Percentiles rank a stretch among this genome's conserved stretches.
These are phyloP conservation scores for Lichtheimia ornata DNA, from an alignment of 371 early-diverging fungal species.

Conservation along the genomic window DNA sequence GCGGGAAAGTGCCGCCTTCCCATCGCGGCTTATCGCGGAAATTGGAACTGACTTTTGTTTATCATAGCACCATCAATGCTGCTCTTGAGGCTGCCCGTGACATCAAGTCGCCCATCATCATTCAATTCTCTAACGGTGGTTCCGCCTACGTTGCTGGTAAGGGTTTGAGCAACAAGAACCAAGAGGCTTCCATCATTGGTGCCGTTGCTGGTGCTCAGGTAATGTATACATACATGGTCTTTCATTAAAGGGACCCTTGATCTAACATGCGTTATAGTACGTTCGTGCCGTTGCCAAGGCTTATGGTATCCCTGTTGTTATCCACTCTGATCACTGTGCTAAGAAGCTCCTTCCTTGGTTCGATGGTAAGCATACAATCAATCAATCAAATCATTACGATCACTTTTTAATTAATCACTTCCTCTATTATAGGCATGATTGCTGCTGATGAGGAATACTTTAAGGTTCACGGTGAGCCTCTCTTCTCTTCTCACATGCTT, in stretches of 20 bases:
- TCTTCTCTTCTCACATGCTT: slow-evolving; percentile 97
- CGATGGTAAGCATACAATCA: slow-evolving; percentile 67
- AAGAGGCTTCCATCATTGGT: slow-evolving; percentile 86
- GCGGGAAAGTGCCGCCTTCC: neutral
- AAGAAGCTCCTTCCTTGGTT: slow-evolving; percentile 95
- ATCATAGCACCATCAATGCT: slow-evolving; percentile 79
- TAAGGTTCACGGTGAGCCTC: slow-evolving; percentile 85
- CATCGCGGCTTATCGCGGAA: neutral
- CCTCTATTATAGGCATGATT: slow-evolving; percentile 61
- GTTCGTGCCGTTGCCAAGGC: slow-evolving; percentile 84
- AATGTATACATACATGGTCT: slow-evolving; percentile 3
- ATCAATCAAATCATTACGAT: neutral
- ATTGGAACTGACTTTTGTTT: slow-evolving; percentile 4
- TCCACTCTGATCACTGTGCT: slow-evolving; percentile 95
- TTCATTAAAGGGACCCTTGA: neutral
- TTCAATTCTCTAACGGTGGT: slow-evolving; percentile 94
- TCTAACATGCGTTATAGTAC: slow-evolving; percentile 36
- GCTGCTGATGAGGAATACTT: slow-evolving; percentile 91
- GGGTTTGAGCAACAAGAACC: slow-evolving; percentile 85
- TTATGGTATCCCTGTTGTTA: slow-evolving; percentile 86
- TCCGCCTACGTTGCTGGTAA: slow-evolving; percentile 90
- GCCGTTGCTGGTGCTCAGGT: slow-evolving; percentile 87
- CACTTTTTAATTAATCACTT: neutral
- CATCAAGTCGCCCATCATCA: slow-evolving; percentile 86
- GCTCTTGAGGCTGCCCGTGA: slow-evolving; percentile 91